Evolutionary conservation across 2,329 filamentous ascomycete species (phyloP).

Genomic region (Saccharata proteae): DNA sequence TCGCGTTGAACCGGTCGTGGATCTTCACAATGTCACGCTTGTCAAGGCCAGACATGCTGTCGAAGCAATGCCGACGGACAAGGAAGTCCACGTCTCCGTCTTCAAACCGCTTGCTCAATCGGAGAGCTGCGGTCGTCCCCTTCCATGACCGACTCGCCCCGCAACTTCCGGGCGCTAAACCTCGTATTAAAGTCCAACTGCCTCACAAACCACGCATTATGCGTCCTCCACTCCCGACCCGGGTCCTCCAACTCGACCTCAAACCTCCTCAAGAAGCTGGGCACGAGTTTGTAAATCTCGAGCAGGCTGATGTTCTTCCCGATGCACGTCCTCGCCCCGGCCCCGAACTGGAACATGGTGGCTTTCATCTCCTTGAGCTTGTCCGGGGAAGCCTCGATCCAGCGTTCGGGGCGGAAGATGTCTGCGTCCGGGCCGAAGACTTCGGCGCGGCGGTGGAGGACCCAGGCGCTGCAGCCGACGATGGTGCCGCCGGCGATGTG

Average conservation of each 20-base stretch:
- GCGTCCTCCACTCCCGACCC: constrained; percentile 32
- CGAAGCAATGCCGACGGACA: too few relatives aligned
- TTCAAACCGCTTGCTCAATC: too few relatives aligned
- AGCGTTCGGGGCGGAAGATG: constrained; percentile 55
- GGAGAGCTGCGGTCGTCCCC: too few relatives aligned
- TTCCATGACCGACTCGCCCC: too few relatives aligned
- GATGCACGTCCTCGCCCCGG: constrained; percentile 55
- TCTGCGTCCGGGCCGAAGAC: constrained; percentile 60
- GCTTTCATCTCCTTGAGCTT: constrained; percentile 55
- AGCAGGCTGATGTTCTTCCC: constrained; percentile 42
- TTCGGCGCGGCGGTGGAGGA: constrained; percentile 55
- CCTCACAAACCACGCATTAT: constrained; percentile 43
- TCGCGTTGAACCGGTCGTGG: too few relatives aligned
- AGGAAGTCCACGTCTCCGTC: too few relatives aligned
- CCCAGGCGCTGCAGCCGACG: constrained; percentile 64
- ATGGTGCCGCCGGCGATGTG: constrained; percentile 58
- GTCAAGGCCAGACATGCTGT: too few relatives aligned
- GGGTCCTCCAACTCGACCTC: constrained; percentile 36
- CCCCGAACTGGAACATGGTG: constrained; percentile 62
- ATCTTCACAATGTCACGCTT: too few relatives aligned
- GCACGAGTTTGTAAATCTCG: constrained; percentile 40
- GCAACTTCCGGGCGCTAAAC: constrained; percentile 21
- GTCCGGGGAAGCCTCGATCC: constrained; percentile 42
- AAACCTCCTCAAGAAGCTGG: constrained; percentile 51
- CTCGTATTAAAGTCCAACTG: constrained; percentile 32